Conservation (phyloP, 441 rosid species). For the Gossypium lobatum region DNA sequence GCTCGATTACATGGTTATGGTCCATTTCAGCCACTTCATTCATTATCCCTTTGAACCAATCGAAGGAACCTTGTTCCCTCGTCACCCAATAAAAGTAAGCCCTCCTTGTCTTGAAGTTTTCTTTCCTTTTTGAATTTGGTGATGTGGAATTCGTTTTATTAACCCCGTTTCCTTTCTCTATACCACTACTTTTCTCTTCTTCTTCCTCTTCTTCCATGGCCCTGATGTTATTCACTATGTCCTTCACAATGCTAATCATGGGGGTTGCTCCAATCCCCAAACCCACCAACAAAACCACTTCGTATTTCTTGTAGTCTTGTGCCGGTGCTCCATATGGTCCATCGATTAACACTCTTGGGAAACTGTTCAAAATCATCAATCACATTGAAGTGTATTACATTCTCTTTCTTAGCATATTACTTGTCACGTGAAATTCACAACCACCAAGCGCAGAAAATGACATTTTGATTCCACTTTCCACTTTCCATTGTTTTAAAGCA, state of each 20-base stretch:
- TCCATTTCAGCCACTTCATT: slow-evolving; percentile 56
- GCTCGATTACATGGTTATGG: slow-evolving; percentile 47
- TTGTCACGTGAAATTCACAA: no score
- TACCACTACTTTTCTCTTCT: neutral
- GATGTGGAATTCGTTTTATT: neutral
- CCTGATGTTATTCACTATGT: slow-evolving; percentile 57
- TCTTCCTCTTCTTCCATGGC: slow-evolving; percentile 35
- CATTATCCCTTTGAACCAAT: slow-evolving; percentile 76
- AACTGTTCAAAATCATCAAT: slow-evolving; percentile 26
- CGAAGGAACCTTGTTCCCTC: slow-evolving; percentile 68
- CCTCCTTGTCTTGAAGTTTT: slow-evolving; percentile 51
- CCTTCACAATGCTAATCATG: slow-evolving; percentile 70
- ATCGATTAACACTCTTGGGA: slow-evolving; percentile 59
- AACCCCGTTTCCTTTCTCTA: slow-evolving; percentile 28
- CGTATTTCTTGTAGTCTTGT: slow-evolving; percentile 68
- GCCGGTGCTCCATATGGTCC: slow-evolving; percentile 81
- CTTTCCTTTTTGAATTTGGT: slow-evolving; percentile 30
- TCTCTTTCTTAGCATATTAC: no score
- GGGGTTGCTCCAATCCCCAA: slow-evolving; percentile 78
- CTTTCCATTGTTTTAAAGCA: neutral
- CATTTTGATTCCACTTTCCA: neutral
- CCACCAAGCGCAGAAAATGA: neutral
- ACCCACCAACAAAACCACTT: slow-evolving; percentile 59
- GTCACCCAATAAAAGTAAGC: slow-evolving; percentile 77
- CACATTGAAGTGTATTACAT: neutral